phyloP scores from a whole-genome alignment of 306 rosid genomes.

The Quercus agrifolia region DNA sequence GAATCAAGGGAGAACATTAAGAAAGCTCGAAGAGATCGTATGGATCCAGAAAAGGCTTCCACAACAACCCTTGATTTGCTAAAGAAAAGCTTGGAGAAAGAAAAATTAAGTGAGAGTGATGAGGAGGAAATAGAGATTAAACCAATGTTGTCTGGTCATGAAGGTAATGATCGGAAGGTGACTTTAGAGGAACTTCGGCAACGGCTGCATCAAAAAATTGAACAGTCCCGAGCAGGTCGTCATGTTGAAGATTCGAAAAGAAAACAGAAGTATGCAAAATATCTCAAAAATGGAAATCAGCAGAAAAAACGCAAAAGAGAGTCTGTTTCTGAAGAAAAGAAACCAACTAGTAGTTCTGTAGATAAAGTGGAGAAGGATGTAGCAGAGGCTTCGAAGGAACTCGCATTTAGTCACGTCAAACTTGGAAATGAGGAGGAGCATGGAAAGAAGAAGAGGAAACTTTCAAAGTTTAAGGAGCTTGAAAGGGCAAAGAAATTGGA shows the following conservation, averaged over 20 bases:
- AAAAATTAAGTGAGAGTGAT: conserved; percentile 21
- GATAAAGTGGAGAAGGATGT: conserved; percentile 54
- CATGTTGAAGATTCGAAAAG: conserved; percentile 34
- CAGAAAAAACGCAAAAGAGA: conserved; percentile 55
- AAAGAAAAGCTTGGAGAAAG: conserved; percentile 41
- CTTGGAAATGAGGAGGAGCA: conserved; percentile 54
- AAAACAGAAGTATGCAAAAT: conserved; percentile 30
- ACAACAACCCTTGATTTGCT: conserved; percentile 60
- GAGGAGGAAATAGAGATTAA: conserved; percentile 30
- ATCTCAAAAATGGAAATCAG: conserved; percentile 17
- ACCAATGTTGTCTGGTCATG: conserved; percentile 29
- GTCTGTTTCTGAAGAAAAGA: conserved; percentile 26
- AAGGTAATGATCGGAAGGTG: conserved; percentile 28
- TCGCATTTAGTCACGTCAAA: conserved; percentile 64
- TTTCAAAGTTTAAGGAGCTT: conserved; percentile 68
- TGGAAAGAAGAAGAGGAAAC: conserved; percentile 54
- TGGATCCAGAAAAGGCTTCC: conserved; percentile 66
- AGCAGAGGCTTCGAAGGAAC: conserved; percentile 69
- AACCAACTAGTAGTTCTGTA: not conserved
- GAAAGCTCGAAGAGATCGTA: conserved; percentile 57
- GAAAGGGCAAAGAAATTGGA: conserved; percentile 65
- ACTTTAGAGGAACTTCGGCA: conserved; percentile 52
- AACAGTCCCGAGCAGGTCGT: conserved; percentile 30
- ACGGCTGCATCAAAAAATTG: conserved; percentile 37
- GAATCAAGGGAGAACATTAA: conserved; percentile 69